These are phyloP conservation scores for Plasmopara halstedii DNA, from an alignment of 352 stramenopile genomes.

Conservation along the genomic window DNA sequence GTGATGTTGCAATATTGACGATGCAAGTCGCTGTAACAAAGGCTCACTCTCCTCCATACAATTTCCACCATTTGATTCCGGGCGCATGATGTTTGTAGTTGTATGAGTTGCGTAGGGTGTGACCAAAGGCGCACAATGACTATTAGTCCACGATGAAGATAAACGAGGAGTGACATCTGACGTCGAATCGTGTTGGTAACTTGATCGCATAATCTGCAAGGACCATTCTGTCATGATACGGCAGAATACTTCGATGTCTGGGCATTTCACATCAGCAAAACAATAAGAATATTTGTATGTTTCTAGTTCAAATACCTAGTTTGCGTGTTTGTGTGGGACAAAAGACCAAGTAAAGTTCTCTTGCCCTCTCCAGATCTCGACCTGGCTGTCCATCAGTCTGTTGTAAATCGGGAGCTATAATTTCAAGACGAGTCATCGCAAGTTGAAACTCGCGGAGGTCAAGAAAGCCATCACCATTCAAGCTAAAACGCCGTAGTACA, in stretches of 20 bases:
- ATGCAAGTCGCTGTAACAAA: constrained; percentile 52
- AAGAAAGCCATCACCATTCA: constrained; percentile 68
- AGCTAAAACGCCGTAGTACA: constrained; percentile 58
- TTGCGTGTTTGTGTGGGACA: constrained; percentile 59
- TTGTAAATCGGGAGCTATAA: constrained; percentile 19
- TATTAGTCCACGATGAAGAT: constrained; percentile 12
- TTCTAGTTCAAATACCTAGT: constrained; percentile 15
- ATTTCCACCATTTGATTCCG: background rate
- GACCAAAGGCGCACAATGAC: constrained; percentile 19
- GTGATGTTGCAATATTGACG: constrained; percentile 34
- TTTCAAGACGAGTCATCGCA: constrained; percentile 60
- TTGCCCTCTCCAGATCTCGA: constrained; percentile 22
- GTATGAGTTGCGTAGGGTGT: constrained; percentile 47
- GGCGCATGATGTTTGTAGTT: constrained; percentile 6
- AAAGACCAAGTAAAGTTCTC: constrained; percentile 62
- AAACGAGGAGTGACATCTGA: constrained; percentile 12
- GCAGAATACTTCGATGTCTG: constrained; percentile 75
- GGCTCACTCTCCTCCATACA: constrained; percentile 30
- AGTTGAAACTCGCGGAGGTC: constrained; percentile 72
- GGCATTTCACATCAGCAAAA: background rate
- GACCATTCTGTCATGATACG: constrained; percentile 78
- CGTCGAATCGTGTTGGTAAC: constrained; percentile 23
- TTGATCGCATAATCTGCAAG: constrained; percentile 42
- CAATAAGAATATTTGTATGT: background rate
- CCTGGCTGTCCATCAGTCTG: constrained; percentile 5